phyloP scores from a whole-genome alignment of 2,329 filamentous ascomycete species.

The Pestalotiopsis sp. region DNA sequence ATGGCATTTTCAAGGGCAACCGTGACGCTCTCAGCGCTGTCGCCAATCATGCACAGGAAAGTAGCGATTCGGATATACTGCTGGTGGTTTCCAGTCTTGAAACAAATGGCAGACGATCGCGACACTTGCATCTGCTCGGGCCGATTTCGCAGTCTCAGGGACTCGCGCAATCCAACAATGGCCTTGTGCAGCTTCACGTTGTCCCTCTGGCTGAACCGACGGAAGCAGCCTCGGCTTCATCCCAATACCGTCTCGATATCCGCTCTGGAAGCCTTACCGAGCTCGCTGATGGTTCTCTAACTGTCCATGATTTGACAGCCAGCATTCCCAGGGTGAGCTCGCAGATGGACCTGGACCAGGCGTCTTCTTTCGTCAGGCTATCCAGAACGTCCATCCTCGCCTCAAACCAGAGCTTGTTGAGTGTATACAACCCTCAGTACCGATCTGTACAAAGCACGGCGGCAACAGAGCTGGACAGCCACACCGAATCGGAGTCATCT shows the following conservation, averaged over 20 bases:
- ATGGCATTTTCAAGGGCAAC: conserved; percentile 58
- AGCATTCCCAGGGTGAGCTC: conserved; percentile 65
- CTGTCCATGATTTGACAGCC: conserved; percentile 65
- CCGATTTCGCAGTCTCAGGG: conserved; percentile 22
- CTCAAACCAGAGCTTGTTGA: conserved; percentile 57
- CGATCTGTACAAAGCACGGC: conserved; percentile 59
- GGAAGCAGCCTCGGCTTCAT: conserved; percentile 11
- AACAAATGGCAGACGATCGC: conserved; percentile 25
- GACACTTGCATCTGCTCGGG: conserved; percentile 32
- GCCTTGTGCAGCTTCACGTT: conserved; percentile 30
- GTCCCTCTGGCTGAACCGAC: conserved; percentile 24
- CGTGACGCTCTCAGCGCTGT: conserved; percentile 56
- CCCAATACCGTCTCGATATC: conserved; percentile 60
- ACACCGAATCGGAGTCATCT: conserved; percentile 34
- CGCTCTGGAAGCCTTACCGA: conserved; percentile 67
- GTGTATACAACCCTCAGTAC: conserved; percentile 72
- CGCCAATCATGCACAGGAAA: conserved; percentile 46
- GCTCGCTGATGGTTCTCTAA: conserved; percentile 55
- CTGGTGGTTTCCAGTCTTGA: conserved; percentile 49
- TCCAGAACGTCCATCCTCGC: conserved; percentile 69
- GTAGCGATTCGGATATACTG: conserved; percentile 55
- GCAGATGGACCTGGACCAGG: conserved; percentile 50
- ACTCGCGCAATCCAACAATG: conserved; percentile 18
- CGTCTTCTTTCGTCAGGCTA: conserved; percentile 67
- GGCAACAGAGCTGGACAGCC: conserved; percentile 45